These are phyloP conservation scores for Parsonsia alboflavescens DNA, from an alignment of 257 asterid species.

Conservation along the genomic window DNA sequence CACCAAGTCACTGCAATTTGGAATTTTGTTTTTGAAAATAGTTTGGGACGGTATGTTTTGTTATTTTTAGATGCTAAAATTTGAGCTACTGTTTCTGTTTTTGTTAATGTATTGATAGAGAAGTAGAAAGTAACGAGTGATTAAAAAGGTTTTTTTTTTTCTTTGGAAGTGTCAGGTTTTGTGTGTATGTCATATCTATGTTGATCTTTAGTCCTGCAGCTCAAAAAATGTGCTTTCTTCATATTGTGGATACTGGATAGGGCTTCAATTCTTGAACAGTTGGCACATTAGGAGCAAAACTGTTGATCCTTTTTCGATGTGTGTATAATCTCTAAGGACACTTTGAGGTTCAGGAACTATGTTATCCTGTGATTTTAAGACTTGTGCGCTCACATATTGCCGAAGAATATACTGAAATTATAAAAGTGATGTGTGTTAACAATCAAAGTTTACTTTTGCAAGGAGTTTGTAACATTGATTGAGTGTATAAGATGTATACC, in stretches of 20 bases:
- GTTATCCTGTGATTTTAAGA: too few relatives aligned
- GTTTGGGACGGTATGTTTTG: background rate
- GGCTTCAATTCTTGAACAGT: too few relatives aligned
- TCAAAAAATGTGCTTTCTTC: too few relatives aligned
- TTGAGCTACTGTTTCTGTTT: background rate
- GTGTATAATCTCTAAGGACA: too few relatives aligned
- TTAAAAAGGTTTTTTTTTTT: background rate
- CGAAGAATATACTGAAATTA: too few relatives aligned
- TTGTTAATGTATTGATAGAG: background rate
- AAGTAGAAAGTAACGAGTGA: background rate
- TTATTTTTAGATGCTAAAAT: background rate
- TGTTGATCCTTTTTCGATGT: too few relatives aligned
- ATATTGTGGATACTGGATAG: too few relatives aligned
- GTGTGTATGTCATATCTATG: background rate
- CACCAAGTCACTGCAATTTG: background rate
- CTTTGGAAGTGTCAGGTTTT: background rate
- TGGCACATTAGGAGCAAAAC: too few relatives aligned
- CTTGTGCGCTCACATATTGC: too few relatives aligned
- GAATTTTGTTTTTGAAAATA: background rate
- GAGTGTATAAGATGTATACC: background rate
- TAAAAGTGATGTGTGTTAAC: too few relatives aligned
- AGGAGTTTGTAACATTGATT: background rate
- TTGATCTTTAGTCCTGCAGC: background rate
- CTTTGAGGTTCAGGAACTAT: too few relatives aligned
- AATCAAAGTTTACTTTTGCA: too few relatives aligned